phyloP scores from a whole-genome alignment of 2,329 filamentous ascomycete genomes.

The Colletotrichum sp. region DNA sequence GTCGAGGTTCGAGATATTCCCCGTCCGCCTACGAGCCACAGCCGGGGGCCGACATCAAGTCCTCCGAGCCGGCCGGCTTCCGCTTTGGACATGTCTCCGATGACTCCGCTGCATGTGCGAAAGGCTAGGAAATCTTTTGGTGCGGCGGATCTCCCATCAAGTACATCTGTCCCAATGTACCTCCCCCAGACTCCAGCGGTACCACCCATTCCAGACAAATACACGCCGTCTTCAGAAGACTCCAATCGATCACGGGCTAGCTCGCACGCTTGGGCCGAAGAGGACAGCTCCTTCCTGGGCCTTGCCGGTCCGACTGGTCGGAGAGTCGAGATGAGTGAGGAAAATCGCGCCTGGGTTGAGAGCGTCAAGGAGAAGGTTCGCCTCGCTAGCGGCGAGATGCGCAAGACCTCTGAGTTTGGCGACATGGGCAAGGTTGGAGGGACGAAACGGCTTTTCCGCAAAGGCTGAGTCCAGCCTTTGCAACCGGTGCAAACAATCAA shows the following conservation, averaged over 20 bases:
- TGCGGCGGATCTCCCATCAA: slow-evolving; percentile 28
- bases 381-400: slow-evolving; percentile 65
- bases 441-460: slow-evolving; percentile 74
- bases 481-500: neutral
- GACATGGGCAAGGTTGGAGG: slow-evolving; percentile 75
- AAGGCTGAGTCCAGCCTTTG: slow-evolving; percentile 27
- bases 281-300: slow-evolving; percentile 65
- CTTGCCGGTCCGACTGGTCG: slow-evolving; percentile 73
- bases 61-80: slow-evolving; percentile 39
- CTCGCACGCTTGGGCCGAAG: slow-evolving; percentile 62
- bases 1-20: slow-evolving; percentile 64
- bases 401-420: slow-evolving; percentile 57
- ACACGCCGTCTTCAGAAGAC: slow-evolving; percentile 48
- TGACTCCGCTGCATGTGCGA: slow-evolving; percentile 57
- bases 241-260: slow-evolving; percentile 55
- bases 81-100: slow-evolving; percentile 41
- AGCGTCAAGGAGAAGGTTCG: slow-evolving; percentile 82
- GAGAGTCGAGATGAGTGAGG: slow-evolving; percentile 70
- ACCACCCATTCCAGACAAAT: slow-evolving; percentile 32
- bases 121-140: slow-evolving; percentile 57
- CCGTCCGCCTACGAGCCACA: slow-evolving; percentile 24
- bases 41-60: slow-evolving; percentile 29
- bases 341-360: slow-evolving; percentile 82
- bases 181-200: slow-evolving; percentile 49
- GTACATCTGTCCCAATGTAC: slow-evolving; percentile 25